A percentile compares a stretch with the other conserved stretches of the same genome.
These are phyloP conservation scores for Phylloporus arenicola DNA, from an alignment of 768 basidiomycete species.

Conservation along the genomic window DNA sequence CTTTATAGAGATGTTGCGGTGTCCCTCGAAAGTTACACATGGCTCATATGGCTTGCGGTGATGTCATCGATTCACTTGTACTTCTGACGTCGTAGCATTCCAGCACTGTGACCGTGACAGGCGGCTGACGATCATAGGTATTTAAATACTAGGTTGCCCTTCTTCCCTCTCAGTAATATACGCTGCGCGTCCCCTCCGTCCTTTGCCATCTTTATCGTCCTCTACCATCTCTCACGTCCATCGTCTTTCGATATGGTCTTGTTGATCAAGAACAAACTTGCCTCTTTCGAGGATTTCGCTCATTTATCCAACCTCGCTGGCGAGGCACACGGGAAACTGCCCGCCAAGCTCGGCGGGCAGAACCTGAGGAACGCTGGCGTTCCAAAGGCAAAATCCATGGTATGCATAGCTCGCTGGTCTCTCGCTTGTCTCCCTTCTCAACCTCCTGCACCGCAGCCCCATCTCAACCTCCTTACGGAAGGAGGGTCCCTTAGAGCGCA, in stretches of 20 bases:
- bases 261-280: constrained; percentile 15
- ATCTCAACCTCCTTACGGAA: constrained; percentile 1
- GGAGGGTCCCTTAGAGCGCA: constrained; percentile 1
- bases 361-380: constrained; percentile 4
- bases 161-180: not conserved
- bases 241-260: constrained; percentile 9
- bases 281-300: constrained; percentile 10
- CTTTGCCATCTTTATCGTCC: not conserved
- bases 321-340: not conserved
- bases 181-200: not conserved
- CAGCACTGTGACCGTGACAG: not conserved
- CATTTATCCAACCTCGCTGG: constrained; percentile 7
- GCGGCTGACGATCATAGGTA: not conserved
- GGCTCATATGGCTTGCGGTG: no score
- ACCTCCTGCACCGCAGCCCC: constrained; percentile 2
- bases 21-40: no score
- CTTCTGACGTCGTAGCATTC: not conserved
- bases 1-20: no score
- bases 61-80: not conserved
- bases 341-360: not conserved
- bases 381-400: constrained; percentile 9
- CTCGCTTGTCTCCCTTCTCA: not conserved
- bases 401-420: not conserved
- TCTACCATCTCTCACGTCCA: not conserved
- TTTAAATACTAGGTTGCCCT: not conserved